Conservation (phyloP, 2,329 filamentous ascomycete genomes). For the Apiospora marii region DNA sequence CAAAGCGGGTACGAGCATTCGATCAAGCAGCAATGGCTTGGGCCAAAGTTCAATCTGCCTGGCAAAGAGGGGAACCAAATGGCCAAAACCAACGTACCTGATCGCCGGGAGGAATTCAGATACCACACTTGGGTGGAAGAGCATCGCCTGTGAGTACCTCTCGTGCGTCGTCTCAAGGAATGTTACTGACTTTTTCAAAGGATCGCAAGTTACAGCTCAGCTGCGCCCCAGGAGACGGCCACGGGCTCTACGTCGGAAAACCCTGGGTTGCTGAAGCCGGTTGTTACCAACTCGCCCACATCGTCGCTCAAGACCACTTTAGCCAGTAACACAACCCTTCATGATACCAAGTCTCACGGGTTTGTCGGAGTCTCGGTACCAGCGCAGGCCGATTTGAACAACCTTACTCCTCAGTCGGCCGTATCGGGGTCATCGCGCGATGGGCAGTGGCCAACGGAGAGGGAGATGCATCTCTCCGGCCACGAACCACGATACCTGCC, state of each 20-base stretch:
- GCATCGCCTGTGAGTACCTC: conserved; percentile 74
- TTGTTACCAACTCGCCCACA: conserved; percentile 36
- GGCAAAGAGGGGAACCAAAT: conserved; percentile 89
- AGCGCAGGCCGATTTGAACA: conserved; percentile 28
- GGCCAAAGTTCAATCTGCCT: conserved; percentile 76
- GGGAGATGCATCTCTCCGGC: conserved; percentile 59
- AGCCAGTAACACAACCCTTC: conserved; percentile 19
- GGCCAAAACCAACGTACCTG: conserved; percentile 95
- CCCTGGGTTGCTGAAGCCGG: conserved; percentile 34
- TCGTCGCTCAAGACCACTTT: conserved; percentile 40
- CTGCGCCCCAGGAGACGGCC: conserved; percentile 1
- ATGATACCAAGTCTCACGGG: conserved; percentile 21
- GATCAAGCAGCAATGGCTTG: conserved; percentile 92
- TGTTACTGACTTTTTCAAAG: conserved; percentile 27
- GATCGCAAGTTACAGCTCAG: conserved; percentile 10
- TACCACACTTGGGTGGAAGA: conserved; percentile 88
- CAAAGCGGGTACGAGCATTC: conserved; percentile 93
- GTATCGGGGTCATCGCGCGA: conserved; percentile 41
- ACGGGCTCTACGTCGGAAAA: conserved; percentile 31
- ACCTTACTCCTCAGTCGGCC: not conserved
- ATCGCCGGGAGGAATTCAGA: conserved; percentile 88
- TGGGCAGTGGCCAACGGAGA: conserved; percentile 47
- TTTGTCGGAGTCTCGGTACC: conserved; percentile 27
- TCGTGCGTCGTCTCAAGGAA: not conserved
- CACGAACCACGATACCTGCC: conserved; percentile 76